Evolutionary conservation across 768 basidiomycete species (phyloP).

Genomic region (Lactarius hatsudake): DNA sequence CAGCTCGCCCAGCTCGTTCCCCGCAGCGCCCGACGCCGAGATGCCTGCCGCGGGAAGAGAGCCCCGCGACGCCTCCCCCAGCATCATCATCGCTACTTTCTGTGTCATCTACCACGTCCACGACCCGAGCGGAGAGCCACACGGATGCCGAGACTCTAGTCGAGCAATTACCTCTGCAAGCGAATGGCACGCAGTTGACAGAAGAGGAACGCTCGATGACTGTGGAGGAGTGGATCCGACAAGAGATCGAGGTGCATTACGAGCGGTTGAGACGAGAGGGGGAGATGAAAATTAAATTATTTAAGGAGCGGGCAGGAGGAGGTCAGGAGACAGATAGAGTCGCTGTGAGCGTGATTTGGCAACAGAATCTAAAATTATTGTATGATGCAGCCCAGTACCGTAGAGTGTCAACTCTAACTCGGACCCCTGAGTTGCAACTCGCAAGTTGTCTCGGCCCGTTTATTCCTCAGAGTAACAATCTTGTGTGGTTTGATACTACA

Average conservation of each 20-base stretch:
- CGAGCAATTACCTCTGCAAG: conserved; percentile 29
- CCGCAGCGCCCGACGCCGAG: background rate
- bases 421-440: no score
- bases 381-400: no score
- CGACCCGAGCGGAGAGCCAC: conserved; percentile 19
- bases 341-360: conserved; percentile 23
- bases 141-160: conserved; percentile 29
- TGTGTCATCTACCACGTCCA: conserved; percentile 22
- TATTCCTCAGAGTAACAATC: no score
- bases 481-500: no score
- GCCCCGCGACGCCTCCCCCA: conserved; percentile 20
- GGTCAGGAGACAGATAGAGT: conserved; percentile 37
- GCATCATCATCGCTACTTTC: conserved; percentile 23
- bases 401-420: no score
- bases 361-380: background rate
- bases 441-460: no score
- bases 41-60: background rate
- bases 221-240: conserved; percentile 78
- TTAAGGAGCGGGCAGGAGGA: conserved; percentile 45
- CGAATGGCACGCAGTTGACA: conserved; percentile 38
- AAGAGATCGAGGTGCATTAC: conserved; percentile 68
- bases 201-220: conserved; percentile 76
- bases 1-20: background rate
- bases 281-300: conserved; percentile 46
- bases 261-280: conserved; percentile 56